A percentile compares a stretch with the other conserved stretches of the same genome.
These are phyloP conservation scores for Nemania sp. DNA, from an alignment of 2,329 filamentous ascomycete species.

Conservation along the genomic window DNA sequence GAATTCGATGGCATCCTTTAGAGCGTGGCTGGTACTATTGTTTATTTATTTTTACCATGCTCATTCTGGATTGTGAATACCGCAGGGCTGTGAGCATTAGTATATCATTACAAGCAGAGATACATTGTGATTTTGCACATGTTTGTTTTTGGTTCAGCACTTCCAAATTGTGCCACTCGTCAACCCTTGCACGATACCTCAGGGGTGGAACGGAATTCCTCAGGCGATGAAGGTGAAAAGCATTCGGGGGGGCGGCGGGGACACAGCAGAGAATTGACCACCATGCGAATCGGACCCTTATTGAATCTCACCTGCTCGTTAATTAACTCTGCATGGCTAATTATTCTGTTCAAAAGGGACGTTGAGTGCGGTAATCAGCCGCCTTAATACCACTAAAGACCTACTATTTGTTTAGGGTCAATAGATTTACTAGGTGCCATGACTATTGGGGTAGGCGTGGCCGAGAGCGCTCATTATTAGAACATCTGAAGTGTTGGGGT, in stretches of 20 bases:
- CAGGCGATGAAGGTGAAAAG: not conserved
- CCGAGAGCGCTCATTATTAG: no score
- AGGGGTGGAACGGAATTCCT: slow-evolving; percentile 8
- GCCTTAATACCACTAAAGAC: no score
- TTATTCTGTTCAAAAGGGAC: no score
- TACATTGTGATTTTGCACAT: slow-evolving; percentile 6
- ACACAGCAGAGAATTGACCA: slow-evolving; percentile 5
- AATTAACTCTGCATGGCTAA: no score
- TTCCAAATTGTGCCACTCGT: slow-evolving; percentile 2
- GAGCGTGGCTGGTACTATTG: slow-evolving; percentile 31
- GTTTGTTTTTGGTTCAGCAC: slow-evolving; percentile 12
- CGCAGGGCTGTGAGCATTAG: not conserved
- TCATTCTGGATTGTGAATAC: slow-evolving; percentile 16
- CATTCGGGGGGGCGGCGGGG: slow-evolving; percentile 1
- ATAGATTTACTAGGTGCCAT: no score
- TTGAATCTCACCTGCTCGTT: no score
- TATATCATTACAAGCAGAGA: slow-evolving; percentile 2
- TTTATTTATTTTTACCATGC: slow-evolving; percentile 3
- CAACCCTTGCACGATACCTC: not conserved
- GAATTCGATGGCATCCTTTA: slow-evolving; percentile 42
- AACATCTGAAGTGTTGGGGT: no score
- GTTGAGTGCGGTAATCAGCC: no score
- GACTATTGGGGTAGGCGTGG: no score
- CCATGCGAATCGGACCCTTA: not conserved
- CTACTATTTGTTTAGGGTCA: no score